These are phyloP conservation scores for Phytophthora pluvialis DNA, from an alignment of 352 stramenopile species.

Conservation along the genomic window DNA sequence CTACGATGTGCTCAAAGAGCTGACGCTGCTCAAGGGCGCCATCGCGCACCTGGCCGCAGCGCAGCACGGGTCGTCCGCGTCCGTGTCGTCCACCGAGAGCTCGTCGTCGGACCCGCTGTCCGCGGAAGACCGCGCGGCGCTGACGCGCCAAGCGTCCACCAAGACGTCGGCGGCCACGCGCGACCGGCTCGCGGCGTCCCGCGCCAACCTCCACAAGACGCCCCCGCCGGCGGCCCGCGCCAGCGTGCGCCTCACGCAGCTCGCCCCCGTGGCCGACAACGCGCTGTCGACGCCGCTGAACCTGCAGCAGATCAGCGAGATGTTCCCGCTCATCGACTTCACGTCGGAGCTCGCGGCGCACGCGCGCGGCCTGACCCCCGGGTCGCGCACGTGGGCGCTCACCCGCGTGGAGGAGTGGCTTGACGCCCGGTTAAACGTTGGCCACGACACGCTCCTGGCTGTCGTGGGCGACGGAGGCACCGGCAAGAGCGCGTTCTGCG, in stretches of 20 bases:
- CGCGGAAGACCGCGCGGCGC: constrained; percentile 43
- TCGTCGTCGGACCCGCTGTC: constrained; percentile 45
- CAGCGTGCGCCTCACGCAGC: constrained; percentile 59
- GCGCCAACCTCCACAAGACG: constrained; percentile 31
- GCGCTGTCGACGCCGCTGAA: constrained; percentile 68
- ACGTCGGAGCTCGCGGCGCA: constrained; percentile 54
- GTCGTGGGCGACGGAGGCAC: constrained; percentile 73
- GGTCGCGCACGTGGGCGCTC: constrained; percentile 70
- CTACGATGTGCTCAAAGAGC: constrained; percentile 88
- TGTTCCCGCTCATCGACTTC: constrained; percentile 83
- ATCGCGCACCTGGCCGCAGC: constrained; percentile 61
- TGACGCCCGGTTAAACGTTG: constrained; percentile 71
- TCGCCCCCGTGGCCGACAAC: constrained; percentile 71
- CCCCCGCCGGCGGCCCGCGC: constrained; percentile 22
- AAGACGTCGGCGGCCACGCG: constrained; percentile 57
- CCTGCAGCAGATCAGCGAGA: constrained; percentile 80
- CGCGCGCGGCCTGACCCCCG: constrained; percentile 47
- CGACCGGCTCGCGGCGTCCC: constrained; percentile 54
- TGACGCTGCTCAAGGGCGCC: constrained; percentile 81
- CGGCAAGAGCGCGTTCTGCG: constrained; percentile 75
- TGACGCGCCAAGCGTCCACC: constrained; percentile 56
- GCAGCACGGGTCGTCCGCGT: constrained; percentile 17
- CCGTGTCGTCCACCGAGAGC: constrained; percentile 30
- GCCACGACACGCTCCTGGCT: constrained; percentile 60
- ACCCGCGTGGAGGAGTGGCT: constrained; percentile 80